phyloP scores from a whole-genome alignment of 805 yeast species.

The Lipomyces sp. region DNA sequence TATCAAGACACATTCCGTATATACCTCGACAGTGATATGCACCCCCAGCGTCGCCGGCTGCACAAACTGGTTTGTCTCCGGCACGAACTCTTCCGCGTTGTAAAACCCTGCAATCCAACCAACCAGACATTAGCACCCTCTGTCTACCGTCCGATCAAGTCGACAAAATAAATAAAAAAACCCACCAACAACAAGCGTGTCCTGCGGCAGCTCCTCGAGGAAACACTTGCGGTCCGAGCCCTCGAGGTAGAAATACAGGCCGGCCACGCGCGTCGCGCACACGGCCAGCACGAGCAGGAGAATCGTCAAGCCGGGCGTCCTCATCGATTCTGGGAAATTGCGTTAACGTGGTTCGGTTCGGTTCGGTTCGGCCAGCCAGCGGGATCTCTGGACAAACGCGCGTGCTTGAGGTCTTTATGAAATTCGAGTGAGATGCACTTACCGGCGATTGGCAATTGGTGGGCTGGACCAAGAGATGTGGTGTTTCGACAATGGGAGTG shows the following conservation, averaged over 20 bases:
- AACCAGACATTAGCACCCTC: neutral
- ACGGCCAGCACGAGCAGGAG: constrained; percentile 21
- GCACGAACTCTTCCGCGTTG: constrained; percentile 62
- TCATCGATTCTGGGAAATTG: too few species aligned
- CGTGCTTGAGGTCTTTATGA: too few species aligned
- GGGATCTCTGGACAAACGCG: too few species aligned
- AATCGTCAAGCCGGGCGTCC: neutral
- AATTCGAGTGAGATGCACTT: too few species aligned
- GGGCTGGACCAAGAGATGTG: too few species aligned
- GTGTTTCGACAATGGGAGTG: too few species aligned
- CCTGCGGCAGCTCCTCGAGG: constrained; percentile 71
- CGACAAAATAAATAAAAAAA: constrained; percentile 2
- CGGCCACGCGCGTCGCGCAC: constrained; percentile 36
- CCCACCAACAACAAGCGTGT: constrained; percentile 75
- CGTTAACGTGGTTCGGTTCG: too few species aligned
- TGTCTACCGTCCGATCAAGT: too few species aligned
- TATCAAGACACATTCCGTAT: constrained; percentile 18
- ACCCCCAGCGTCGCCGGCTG: constrained; percentile 54
- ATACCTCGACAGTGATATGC: constrained; percentile 64
- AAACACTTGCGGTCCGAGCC: constrained; percentile 80
- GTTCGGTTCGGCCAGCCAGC: too few species aligned
- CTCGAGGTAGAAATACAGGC: constrained; percentile 73
- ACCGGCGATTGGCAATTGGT: too few species aligned
- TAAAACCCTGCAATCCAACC: constrained; percentile 43
- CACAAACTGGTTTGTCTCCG: constrained; percentile 48